A percentile compares a stretch with the other conserved stretches of the same genome.
Evolutionary conservation across 169 alveolate genomes (phyloP).

Genomic region (Plasmodium ovale): DNA sequence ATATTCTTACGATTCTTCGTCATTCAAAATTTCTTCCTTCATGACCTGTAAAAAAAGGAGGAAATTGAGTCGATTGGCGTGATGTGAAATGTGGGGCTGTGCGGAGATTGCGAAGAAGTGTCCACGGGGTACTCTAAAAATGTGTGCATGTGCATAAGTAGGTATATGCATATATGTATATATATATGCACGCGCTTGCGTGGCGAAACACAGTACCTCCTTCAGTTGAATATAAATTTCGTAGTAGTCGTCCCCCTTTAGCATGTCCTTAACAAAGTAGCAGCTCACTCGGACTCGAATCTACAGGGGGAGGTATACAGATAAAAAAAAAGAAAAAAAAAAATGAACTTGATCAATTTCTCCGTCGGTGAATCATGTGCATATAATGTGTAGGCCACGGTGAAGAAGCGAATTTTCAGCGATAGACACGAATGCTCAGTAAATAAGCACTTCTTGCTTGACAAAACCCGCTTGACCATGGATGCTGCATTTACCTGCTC

Average conservation of each 20-base stretch:
- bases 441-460: too few species aligned
- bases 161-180: not conserved
- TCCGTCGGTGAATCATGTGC: too few species aligned
- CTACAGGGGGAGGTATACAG: constrained; percentile 62
- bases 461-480: too few species aligned
- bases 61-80: too few species aligned
- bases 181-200: not conserved
- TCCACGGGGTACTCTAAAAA: too few species aligned
- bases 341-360: too few species aligned
- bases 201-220: constrained; percentile 74
- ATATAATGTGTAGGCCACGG: too few species aligned
- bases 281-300: constrained; percentile 84
- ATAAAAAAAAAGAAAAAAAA: not conserved
- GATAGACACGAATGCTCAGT: too few species aligned
- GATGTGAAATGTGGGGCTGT: not conserved
- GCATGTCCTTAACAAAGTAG: constrained; percentile 86
- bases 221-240: constrained; percentile 81
- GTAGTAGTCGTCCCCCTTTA: constrained; percentile 84
- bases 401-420: too few species aligned
- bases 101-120: not conserved
- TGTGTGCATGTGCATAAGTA: not conserved
- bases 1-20: constrained; percentile 46
- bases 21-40: constrained; percentile 75
- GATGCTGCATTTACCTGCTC: constrained; percentile 79
- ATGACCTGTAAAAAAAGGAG: constrained; percentile 29